Evolutionary conservation across 306 rosid genomes (phyloP), one percentile per base, ranked within the genome.

Genomic region (Arachis stenosperma): DNA sequence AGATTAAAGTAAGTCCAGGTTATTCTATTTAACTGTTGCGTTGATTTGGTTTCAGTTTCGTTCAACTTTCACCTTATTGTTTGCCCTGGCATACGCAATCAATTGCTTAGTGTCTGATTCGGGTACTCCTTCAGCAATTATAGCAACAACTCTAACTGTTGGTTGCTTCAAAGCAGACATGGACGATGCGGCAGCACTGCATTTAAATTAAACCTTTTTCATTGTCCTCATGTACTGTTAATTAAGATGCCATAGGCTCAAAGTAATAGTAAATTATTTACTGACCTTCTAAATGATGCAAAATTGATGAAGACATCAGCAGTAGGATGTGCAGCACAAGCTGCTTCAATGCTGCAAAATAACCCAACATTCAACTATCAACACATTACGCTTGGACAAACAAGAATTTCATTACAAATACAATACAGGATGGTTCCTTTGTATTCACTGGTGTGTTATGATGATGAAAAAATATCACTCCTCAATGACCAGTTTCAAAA

Each of bases 301-400:
- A 95, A 95, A 82, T 95, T 95, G 92, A 95, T 91, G 80, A 95
- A 91, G 82, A 95, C 96, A 86, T 95, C 99, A 5, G 99, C 99
- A 39, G 97, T 95, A 69, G 99, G 98, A 82, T 95, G 99, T 77
- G 98, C 93, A 10, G 98, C 97, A 74, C 86, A 87, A 79, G 99
- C 94, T 43, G 96, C 93, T 79, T 95, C 99, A 81, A 91, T 79
- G 82, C 99, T 91, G 93, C 79, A 81, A 85, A 78, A 75, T 47
- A 74, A 42, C 67, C 43, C 70, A 74, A 75, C 51, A 59, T 14
- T 48, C 12, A 48, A 48, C 42, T 74, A 7, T 75, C 81, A 51
- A 69, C 75, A 79, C 74, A 75, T 83, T 67, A 60, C 55, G 30
- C 44, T 50, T 63, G 44, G 44, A 71, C 61, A 75, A 59, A 69